phyloP scores from a whole-genome alignment of 768 basidiomycete genomes.

The Artomyces pyxidatus region DNA sequence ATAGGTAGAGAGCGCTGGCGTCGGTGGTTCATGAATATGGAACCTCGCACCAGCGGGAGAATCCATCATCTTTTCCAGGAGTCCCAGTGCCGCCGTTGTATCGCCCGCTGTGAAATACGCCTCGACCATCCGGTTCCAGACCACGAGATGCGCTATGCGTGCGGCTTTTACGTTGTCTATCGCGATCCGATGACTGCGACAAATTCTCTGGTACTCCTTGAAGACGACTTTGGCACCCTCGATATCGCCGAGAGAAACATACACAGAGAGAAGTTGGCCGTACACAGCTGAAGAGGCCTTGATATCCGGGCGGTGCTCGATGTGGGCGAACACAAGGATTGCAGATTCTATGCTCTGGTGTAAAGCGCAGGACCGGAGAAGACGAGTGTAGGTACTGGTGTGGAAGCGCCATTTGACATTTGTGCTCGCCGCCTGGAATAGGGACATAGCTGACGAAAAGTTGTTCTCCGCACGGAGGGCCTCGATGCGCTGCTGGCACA shows the following conservation, averaged over 20 bases:
- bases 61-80: conserved; percentile 68
- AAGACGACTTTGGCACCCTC: conserved; percentile 53
- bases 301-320: conserved; percentile 37
- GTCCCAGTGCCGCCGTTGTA: conserved; percentile 51
- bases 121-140: conserved; percentile 74
- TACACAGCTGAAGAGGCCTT: conserved; percentile 33
- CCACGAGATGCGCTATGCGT: conserved; percentile 31
- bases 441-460: conserved; percentile 57
- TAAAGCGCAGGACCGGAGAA: conserved; percentile 56
- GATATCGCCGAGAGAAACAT: conserved; percentile 43
- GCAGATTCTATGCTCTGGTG: conserved; percentile 53
- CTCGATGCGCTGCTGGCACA: conserved; percentile 32
- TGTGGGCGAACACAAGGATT: conserved; percentile 53
- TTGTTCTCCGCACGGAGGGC: conserved; percentile 57
- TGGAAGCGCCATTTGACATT: conserved; percentile 29
- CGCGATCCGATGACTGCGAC: conserved; percentile 29
- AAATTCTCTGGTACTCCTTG: conserved; percentile 42
- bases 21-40: conserved; percentile 37
- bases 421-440: conserved; percentile 57
- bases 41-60: conserved; percentile 27
- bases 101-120: conserved; percentile 60
- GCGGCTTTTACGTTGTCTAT: conserved; percentile 13
- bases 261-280: conserved; percentile 49
- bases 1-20: conserved; percentile 56
- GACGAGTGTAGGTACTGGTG: conserved; percentile 34